Conservation (phyloP, 2,329 filamentous ascomycete species). For the Colletotrichum cuscutae region DNA sequence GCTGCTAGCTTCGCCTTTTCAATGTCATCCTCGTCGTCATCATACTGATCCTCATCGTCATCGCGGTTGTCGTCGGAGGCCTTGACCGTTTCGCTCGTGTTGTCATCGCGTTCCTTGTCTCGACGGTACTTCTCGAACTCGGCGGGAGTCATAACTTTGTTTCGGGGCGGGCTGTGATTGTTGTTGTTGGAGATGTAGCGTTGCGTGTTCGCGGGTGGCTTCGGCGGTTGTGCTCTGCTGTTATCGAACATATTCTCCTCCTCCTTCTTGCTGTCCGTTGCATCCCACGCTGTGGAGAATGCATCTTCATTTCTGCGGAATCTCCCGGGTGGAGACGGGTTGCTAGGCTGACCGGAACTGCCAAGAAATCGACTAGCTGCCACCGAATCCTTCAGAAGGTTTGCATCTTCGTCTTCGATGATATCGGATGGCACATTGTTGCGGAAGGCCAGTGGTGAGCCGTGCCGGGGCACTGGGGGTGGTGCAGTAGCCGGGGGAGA, state of each 20-base stretch:
- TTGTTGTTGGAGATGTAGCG: conserved; percentile 42
- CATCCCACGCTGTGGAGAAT: conserved; percentile 43
- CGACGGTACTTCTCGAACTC: conserved; percentile 86
- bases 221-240: conserved; percentile 46
- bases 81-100: conserved; percentile 51
- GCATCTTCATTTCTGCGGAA: conserved; percentile 55
- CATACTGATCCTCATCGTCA: conserved; percentile 73
- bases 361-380: conserved; percentile 59
- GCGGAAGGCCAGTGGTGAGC: conserved; percentile 43
- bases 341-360: conserved; percentile 9
- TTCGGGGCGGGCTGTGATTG: conserved; percentile 57
- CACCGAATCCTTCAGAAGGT: conserved; percentile 62
- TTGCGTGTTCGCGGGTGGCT: conserved; percentile 3
- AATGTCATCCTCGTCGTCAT: conserved; percentile 81
- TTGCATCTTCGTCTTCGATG: conserved; percentile 63
- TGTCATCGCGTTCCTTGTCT: conserved; percentile 73
- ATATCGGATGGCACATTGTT: conserved; percentile 49
- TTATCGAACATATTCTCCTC: conserved; percentile 68
- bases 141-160: conserved; percentile 89
- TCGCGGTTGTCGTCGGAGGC: conserved; percentile 66
- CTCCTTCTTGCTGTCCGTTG: conserved; percentile 41
- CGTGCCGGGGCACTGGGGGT: conserved; percentile 54
- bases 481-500: conserved; percentile 45
- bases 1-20: conserved; percentile 79
- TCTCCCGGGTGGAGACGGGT: conserved; percentile 37